Evolutionary conservation across 257 asterid species (phyloP), one percentile per base, ranked within the genome.

Genomic region (Paulownia fortunei): DNA sequence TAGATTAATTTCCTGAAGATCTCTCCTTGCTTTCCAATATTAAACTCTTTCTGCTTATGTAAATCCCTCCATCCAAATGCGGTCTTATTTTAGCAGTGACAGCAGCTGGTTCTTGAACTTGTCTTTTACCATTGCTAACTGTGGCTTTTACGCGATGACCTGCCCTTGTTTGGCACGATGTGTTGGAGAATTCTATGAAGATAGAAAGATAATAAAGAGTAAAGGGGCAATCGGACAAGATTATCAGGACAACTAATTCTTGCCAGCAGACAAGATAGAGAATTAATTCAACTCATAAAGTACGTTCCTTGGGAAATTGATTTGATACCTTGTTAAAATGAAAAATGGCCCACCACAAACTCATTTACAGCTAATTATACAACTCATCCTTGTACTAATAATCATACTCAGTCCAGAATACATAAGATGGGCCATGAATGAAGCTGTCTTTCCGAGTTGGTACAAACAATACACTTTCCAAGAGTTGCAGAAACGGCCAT

Each of bases 301-400:
- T 44, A n/a, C 30, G 27, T 26, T 26, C 41, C 41, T 47, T 16
- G 42, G 61, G 46, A 49, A 5, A 27, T 69, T 49, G 19, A 69
- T 24, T 13, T 46, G 74, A 47, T 46, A 46, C 61, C 62, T 69
- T 11, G 58, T 46, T 46, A 37, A 66, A 41, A 18, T 19, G 26
- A 13, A 23, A 16, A 32, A 16, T 12, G 61, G 46, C 30, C 49
- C 62, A 49, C 64, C 37, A 34, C 2, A 27, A 4, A 3, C 75
- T 51, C 42, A 13, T 69, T 24, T 34, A 49, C 76, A 44, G 41
- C 73, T 68, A 44, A 44, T 68, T 42, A 21, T 42, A 41, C 73
- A 68, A 68, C 73, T 44, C 73, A 44, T 67, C 1, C 15, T 3
- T 13, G 73, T 42, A 24, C 73, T 24, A 41, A 39, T 10, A 13